Evolutionary conservation across 2,329 filamentous ascomycete genomes (phyloP), one percentile per base, ranked within the genome.

Genomic region (Aspergillus sp.): DNA sequence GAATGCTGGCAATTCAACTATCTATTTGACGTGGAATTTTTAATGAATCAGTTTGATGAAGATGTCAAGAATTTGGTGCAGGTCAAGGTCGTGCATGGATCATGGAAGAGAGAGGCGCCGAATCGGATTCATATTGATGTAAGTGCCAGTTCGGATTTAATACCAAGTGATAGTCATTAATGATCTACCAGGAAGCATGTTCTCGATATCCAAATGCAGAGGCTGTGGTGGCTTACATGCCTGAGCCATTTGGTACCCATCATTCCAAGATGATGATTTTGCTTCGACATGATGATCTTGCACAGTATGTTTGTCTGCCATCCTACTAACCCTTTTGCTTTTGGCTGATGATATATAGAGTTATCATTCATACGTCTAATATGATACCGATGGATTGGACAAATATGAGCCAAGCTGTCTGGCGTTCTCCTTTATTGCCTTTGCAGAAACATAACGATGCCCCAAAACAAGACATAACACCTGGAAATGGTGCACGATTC

Each of bases 371-470:
- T 55, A 95, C 90, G 0, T 88, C 90, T 12, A 95, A 95, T 55
- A 89, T 95, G 85, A 91, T 95, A n/a, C 60, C 76, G 4, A 82
- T 83, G 43, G 90, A 95, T 62, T 95, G 90, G 90, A 78, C 74
- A 1, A 93, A 93, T 54, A 87, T 95, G 86, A 86, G 83, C 1
- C 89, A 95, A 62, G 88, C 81, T 1, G 78, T 87, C 5, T 95
- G 90, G 90, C 74, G 70, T 39, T 91, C 88, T 0, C 88, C 88
- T 1, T 60, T 79, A 1, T 77, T 95, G 1, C 82, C 86, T 1
- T 65, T 78, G 6, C 42, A 27, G 34, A 47, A 47, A 13, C 32
- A 33, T 12, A 38, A 11, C 6, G 5, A 38, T 7, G 30, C 40
- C 6, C 26, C 46, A 5, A 48, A 53, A 12, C 33, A 47, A 7